Evolutionary conservation across 2,329 filamentous ascomycete species (phyloP).

Genomic region (Cryphonectria radicalis): DNA sequence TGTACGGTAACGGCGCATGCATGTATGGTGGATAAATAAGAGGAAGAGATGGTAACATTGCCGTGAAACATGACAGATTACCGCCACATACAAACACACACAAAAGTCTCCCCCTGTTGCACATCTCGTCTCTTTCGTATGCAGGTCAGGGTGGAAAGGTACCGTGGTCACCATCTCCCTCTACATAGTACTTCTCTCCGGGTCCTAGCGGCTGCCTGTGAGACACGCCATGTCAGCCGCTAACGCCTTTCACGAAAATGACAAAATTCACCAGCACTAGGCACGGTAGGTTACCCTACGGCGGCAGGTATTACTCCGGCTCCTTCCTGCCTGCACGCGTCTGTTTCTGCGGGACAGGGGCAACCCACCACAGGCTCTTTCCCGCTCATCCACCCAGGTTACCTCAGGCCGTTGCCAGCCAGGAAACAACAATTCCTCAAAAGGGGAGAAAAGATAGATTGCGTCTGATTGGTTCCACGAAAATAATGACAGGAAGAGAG

Average conservation of each 20-base stretch:
- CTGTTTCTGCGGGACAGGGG: background rate
- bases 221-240: background rate
- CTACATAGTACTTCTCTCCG: background rate
- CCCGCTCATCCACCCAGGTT: background rate
- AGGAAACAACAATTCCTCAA: too few relatives aligned
- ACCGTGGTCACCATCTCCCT: background rate
- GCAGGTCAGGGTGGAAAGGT: background rate
- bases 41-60: background rate
- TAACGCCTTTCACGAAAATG: background rate
- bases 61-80: background rate
- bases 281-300: too few relatives aligned
- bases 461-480: too few relatives aligned
- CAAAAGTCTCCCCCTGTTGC: background rate
- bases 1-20: background rate
- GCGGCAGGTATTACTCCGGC: background rate
- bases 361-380: background rate
- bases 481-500: background rate
- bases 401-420: background rate
- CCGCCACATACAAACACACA: background rate
- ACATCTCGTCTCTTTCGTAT: background rate
- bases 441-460: too few relatives aligned
- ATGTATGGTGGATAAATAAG: background rate
- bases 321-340: background rate
- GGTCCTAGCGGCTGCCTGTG: background rate
- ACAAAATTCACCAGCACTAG: background rate